Evolutionary conservation across 768 basidiomycete genomes (phyloP).

Genomic region (Leccinum truebloodii): DNA sequence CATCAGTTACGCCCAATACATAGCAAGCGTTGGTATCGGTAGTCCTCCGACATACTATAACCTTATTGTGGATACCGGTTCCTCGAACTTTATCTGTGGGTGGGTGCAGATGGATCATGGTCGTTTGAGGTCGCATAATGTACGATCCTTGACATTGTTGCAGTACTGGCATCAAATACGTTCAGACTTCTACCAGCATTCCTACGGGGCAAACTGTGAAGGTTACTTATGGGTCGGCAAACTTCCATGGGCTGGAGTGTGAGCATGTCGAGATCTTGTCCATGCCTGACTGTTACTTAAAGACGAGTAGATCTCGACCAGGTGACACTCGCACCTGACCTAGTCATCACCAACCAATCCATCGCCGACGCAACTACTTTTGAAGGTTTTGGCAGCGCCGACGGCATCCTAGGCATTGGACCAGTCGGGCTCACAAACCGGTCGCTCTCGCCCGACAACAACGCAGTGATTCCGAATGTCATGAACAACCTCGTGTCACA

Average conservation of each 20-base stretch:
- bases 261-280: not conserved
- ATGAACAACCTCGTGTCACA: constrained; percentile 23
- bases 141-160: not conserved
- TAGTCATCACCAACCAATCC: constrained; percentile 30
- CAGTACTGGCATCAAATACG: constrained; percentile 24
- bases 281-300: not conserved
- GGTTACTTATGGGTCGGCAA: constrained; percentile 11
- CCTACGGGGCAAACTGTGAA: constrained; percentile 25
- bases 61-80: constrained; percentile 34
- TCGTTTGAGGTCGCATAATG: not conserved
- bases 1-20: constrained; percentile 12
- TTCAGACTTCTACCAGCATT: constrained; percentile 24
- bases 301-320: constrained; percentile 24
- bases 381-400: constrained; percentile 18
- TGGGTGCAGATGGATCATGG: not conserved
- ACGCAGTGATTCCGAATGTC: constrained; percentile 17
- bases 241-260: constrained; percentile 39
- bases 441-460: not conserved
- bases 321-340: constrained; percentile 24
- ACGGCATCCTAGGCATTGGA: constrained; percentile 29
- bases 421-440: constrained; percentile 11
- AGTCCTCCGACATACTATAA: constrained; percentile 28
- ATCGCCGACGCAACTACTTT: constrained; percentile 27
- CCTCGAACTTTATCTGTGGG: constrained; percentile 32
- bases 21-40: constrained; percentile 27